Evolutionary conservation across 2,329 filamentous ascomycete genomes (phyloP).

Genomic region (Colletotrichum truncatum): DNA sequence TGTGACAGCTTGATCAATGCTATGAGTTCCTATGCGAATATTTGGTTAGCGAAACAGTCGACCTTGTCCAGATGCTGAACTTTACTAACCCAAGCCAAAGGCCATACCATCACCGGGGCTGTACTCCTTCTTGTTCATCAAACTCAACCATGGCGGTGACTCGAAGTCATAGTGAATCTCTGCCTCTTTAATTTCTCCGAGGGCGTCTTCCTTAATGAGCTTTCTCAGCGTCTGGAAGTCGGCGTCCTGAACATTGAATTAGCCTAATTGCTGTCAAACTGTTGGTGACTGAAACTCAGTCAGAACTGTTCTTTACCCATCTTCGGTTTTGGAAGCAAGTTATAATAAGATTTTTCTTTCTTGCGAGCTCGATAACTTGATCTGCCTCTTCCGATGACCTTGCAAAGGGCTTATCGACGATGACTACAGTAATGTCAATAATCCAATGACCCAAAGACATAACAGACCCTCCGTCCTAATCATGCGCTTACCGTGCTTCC

Average conservation of each 20-base stretch:
- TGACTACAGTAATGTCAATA: slow-evolving; percentile 46
- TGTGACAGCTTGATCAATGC: slow-evolving; percentile 68
- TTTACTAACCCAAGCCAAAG: slow-evolving; percentile 52
- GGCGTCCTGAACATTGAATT: slow-evolving; percentile 49
- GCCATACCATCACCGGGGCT: slow-evolving; percentile 49
- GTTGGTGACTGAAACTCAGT: no score
- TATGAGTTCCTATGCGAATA: slow-evolving; percentile 59
- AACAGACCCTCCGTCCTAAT: no score
- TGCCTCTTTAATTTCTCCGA: slow-evolving; percentile 71
- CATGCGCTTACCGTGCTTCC: slow-evolving; percentile 60
- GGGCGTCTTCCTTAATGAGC: slow-evolving; percentile 58
- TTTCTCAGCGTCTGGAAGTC: slow-evolving; percentile 70
- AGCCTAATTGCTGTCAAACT: no score
- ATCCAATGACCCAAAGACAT: no score
- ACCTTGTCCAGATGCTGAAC: slow-evolving; percentile 51
- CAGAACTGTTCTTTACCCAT: not conserved
- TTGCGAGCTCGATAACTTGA: slow-evolving; percentile 58
- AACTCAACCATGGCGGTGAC: slow-evolving; percentile 47
- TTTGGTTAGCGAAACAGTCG: not conserved
- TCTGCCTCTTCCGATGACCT: slow-evolving; percentile 66
- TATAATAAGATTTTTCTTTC: slow-evolving; percentile 54
- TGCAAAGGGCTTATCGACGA: slow-evolving; percentile 75
- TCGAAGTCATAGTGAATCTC: slow-evolving; percentile 72
- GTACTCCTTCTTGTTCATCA: slow-evolving; percentile 42
- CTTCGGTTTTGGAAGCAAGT: slow-evolving; percentile 59